Percentiles rank a stretch among this genome's conserved stretches.
Conservation (phyloP, 2,329 filamentous ascomycete species). For the Fusarium chuoi region DNA sequence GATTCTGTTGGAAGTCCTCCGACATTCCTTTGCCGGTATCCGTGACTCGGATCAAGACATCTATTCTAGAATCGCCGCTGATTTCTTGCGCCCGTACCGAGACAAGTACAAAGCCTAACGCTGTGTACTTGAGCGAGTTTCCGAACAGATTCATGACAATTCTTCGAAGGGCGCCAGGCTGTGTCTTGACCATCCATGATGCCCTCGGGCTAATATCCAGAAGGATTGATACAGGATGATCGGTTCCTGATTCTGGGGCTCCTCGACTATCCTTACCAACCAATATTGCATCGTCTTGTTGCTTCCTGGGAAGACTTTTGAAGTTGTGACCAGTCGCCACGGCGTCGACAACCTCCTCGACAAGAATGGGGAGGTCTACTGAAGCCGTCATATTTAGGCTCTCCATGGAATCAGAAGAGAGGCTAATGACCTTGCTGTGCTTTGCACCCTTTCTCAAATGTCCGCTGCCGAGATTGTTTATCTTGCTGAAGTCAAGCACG, state of each 20-base stretch:
- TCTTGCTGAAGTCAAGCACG: conserved; percentile 57
- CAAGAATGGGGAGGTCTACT: conserved; percentile 48
- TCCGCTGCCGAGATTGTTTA: conserved; percentile 49
- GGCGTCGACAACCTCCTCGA: conserved; percentile 54
- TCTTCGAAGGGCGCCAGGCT: conserved; percentile 61
- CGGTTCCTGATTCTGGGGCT: conserved; percentile 25
- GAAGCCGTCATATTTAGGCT: conserved; percentile 47
- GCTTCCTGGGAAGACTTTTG: conserved; percentile 34
- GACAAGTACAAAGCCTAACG: conserved; percentile 60
- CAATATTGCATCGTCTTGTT: conserved; percentile 3
- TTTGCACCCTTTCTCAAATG: conserved; percentile 36
- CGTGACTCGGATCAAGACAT: conserved; percentile 59
- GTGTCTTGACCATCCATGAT: conserved; percentile 63
- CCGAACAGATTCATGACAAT: conserved; percentile 72
- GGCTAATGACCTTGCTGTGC: conserved; percentile 34
- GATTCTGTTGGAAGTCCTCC: conserved; percentile 67
- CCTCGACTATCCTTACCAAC: neutral
- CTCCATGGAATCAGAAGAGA: conserved; percentile 45
- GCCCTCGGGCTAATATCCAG: conserved; percentile 59
- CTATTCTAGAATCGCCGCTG: conserved; percentile 32
- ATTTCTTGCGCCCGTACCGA: conserved; percentile 43
- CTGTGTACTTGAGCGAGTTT: conserved; percentile 72
- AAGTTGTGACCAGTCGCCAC: conserved; percentile 53
- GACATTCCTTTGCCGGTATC: conserved; percentile 75
- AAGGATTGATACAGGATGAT: conserved; percentile 57